Evolutionary conservation across 2,329 filamentous ascomycete species (phyloP), one percentile per base, ranked within the genome.

Genomic region (Exutisphaerella laricina): DNA sequence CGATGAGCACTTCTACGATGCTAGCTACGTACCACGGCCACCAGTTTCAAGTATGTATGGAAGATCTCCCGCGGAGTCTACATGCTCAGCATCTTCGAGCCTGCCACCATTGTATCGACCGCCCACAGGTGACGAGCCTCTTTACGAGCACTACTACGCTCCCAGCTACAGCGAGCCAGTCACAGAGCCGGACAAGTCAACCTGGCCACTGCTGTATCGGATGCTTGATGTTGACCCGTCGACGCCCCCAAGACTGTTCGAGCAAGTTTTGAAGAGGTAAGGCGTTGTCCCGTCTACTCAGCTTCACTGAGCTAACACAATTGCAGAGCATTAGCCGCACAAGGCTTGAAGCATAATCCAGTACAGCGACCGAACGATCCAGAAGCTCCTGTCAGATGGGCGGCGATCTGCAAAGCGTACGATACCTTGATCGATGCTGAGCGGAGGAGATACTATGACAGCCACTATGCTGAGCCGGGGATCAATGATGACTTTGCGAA

Each of bases 191-290:
- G 46, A 43, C 30, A 49, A 45, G 21, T 37, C 43, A 4, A 28
- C 38, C 5, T 56, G 51, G 55, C 55, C 49, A 5, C 41, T 58
- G 4, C 45, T 55, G 18, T 59, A 58, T 41, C 50, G 48, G 6
- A 55, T 59, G 17, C 30, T 59, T n/a, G 50, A 53, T 26, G 40
- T 59, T 21, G 45, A 55, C 22, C 56, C 56, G 2, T 37, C 32
- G 4, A 51, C 53, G 3, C 43, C 46, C 16, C 30, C 47, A 1
- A 25, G 41, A n/a, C 31, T 45, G 12, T 48, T 56, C 5, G 42
- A 51, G 14, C 16, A 39, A 1, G 25, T 43, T 7, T 35, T 50
- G 18, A 48, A 51, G 14, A 53, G 43, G 54, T 54, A 43, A 30
- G 45, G n/a, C n/a, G n/a, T n/a, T n/a, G n/a, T n/a, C n/a, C n/a